Evolutionary conservation across 306 rosid genomes (phyloP).

Genomic region (Pyrus communis): DNA sequence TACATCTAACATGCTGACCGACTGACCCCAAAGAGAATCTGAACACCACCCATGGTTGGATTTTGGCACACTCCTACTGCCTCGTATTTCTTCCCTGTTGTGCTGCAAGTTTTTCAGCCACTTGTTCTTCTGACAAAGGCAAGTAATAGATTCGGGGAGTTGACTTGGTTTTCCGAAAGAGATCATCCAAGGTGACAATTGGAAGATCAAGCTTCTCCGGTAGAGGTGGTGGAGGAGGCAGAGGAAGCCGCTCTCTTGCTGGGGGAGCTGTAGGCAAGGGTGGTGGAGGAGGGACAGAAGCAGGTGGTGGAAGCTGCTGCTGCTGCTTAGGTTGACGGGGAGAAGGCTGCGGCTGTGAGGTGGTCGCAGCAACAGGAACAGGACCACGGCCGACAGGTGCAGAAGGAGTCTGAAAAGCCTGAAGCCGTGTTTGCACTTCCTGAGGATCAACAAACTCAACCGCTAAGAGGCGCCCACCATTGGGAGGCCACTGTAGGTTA

Average conservation of each 20-base stretch:
- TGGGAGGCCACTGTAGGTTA: conserved; percentile 95
- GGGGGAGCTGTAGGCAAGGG: conserved; percentile 49
- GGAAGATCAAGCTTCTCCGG: conserved; percentile 67
- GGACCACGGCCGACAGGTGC: conserved; percentile 43
- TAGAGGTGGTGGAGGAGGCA: conserved; percentile 81
- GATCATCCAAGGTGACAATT: conserved; percentile 84
- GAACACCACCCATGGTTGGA: conserved; percentile 12
- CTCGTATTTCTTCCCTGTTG: conserved; percentile 39
- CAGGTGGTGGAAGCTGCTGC: conserved; percentile 26
- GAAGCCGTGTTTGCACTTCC: conserved; percentile 68
- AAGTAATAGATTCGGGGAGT: conserved; percentile 92
- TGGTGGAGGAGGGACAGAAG: conserved; percentile 47
- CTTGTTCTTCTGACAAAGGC: conserved; percentile 86
- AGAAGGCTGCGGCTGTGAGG: conserved; percentile 29
- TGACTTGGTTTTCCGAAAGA: conserved; percentile 80
- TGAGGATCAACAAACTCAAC: conserved; percentile 87
- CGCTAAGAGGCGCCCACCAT: conserved; percentile 77
- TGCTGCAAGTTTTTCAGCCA: conserved; percentile 54
- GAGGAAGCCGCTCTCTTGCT: conserved; percentile 55
- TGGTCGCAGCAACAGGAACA: conserved; percentile 36
- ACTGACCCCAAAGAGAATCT: conserved; percentile 13
- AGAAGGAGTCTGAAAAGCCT: conserved; percentile 50
- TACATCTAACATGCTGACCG: conserved; percentile 25
- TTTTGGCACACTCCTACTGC: conserved; percentile 26
- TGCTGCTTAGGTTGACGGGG: conserved; percentile 31